Base-by-base conservation (phyloP, 768 basidiomycete genomes). In the Leccinum imitatum region DNA sequence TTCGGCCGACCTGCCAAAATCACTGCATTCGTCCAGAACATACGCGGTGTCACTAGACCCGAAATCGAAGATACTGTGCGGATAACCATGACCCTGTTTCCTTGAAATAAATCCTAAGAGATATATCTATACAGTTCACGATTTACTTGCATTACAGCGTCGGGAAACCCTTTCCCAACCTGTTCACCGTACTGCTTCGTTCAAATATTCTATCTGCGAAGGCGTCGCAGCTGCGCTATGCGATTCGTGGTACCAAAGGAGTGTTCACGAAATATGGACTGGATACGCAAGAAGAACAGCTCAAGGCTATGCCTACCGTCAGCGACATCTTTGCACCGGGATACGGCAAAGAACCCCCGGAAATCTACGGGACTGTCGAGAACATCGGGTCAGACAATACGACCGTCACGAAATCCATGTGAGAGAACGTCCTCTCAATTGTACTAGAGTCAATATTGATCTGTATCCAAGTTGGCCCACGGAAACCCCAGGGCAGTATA, bases 241-340 rank as follows among this genome's bases (percentile, higher is more conserved):
- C 82, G 46, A 81, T 93, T 60, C 85, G 87, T 56, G 91, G 91
- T 46, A 84, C 84, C 23, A 79, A 80, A 60, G 91, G 90, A 27
- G 82, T 85, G 3, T 93, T 82, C 73, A 77, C 81, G 59, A 95
- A 96, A 73, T 82, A 80, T 67, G 91, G 91, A 6, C 71, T 91
- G 21, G 92, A 93, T 71, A 75, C 84, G 3, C 92, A 95, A 69
- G 93, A 94, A 74, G 84, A 85, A 54, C 87, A 90, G 63, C 81
- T 93, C 53, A 86, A 85, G 67, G 78, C 71, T 11, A 82, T 86
- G 53, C 67, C 80, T 9, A 72, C 76, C 5, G 82, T 84, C 25
- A 71, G 67, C 15, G 77, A 72, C 11, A 83, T 84, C 44, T 69
- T 81, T 61, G 76, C 77, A 50, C 61, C 73, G 4, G 69, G 70